These are phyloP conservation scores for Anaeromyces robustus DNA, from an alignment of 192 early-diverging fungal genomes.

Conservation along the genomic window DNA sequence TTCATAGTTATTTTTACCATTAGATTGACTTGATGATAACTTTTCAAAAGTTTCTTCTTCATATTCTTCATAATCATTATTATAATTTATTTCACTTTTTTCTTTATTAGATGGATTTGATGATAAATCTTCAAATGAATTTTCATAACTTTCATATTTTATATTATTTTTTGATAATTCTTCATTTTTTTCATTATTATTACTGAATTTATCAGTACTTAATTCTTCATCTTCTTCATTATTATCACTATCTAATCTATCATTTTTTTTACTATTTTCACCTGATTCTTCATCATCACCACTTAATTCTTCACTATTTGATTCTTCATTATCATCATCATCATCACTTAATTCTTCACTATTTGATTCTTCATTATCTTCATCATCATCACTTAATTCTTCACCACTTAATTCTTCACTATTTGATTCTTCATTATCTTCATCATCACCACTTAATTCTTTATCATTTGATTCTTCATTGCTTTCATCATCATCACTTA, in stretches of 20 bases:
- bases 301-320: neutral
- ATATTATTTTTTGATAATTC: too few relatives aligned
- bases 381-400: neutral
- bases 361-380: neutral
- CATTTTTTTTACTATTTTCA: neutral
- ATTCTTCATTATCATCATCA: neutral
- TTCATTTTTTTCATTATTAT: neutral
- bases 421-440: neutral
- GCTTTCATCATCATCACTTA: neutral
- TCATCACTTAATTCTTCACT: too few relatives aligned
- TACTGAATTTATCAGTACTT: neutral
- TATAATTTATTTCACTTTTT: too few relatives aligned
- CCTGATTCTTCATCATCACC: neutral
- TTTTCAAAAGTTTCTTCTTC: too few relatives aligned
- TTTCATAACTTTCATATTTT: too few relatives aligned
- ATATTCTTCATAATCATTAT: too few relatives aligned
- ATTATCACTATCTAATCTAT: neutral
- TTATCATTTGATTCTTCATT: too few relatives aligned
- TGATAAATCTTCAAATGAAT: too few relatives aligned
- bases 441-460: neutral
- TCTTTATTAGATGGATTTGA: too few relatives aligned
- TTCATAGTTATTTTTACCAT: too few relatives aligned
- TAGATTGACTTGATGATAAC: too few relatives aligned
- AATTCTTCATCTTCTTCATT: neutral
- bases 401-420: neutral